These are phyloP conservation scores for Prunus mume DNA, from an alignment of 306 rosid species.

Conservation along the genomic window DNA sequence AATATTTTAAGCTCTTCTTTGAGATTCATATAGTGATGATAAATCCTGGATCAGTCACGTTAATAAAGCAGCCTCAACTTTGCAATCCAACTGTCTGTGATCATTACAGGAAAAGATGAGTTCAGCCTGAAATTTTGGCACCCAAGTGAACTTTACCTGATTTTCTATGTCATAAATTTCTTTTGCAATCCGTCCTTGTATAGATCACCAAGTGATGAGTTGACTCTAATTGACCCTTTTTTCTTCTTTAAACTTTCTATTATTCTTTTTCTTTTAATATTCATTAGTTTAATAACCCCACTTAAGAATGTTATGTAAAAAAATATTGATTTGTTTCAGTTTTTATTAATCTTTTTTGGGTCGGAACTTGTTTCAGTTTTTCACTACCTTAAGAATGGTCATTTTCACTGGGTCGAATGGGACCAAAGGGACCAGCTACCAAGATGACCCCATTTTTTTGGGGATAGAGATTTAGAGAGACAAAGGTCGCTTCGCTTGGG, in stretches of 20 bases:
- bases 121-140: background rate
- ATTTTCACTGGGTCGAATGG: background rate
- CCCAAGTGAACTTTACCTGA: background rate
- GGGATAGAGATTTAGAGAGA: conserved; percentile 13
- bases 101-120: conserved; percentile 10
- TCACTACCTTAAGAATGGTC: conserved; percentile 6
- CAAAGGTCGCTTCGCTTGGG: conserved; percentile 22
- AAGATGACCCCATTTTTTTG: conserved; percentile 4
- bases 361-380: background rate
- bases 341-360: background rate
- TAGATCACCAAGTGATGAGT: background rate
- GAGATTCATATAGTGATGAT: conserved; percentile 2
- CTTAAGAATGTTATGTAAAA: background rate
- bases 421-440: background rate
- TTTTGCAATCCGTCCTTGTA: background rate
- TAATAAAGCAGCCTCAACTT: conserved; percentile 15
- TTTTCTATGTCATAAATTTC: background rate
- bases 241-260: background rate
- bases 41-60: conserved; percentile 8
- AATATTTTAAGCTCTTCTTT: background rate
- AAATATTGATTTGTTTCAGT: background rate
- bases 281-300: background rate
- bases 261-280: background rate
- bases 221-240: background rate
- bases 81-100: background rate